phyloP scores from a whole-genome alignment of 371 early-diverging fungal genomes.

The Rhizopus arrhizus region DNA sequence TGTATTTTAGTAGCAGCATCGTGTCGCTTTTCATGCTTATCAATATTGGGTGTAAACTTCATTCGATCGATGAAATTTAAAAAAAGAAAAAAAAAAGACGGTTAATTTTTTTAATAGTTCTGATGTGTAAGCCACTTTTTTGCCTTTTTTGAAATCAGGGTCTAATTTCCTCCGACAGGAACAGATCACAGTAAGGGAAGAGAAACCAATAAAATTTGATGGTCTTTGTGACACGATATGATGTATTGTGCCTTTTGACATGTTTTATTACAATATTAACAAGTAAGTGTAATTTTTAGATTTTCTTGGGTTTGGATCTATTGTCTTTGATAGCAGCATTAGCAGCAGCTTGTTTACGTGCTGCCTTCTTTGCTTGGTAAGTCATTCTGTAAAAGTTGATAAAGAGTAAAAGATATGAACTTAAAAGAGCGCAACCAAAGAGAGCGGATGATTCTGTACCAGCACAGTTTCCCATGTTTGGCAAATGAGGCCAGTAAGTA shows the following conservation, averaged over 20 bases:
- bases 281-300: constrained; percentile 24
- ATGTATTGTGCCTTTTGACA: background rate
- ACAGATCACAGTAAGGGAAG: too few species aligned
- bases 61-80: background rate
- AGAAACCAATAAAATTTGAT: too few species aligned
- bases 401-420: constrained; percentile 84
- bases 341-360: constrained; percentile 12
- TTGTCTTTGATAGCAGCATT: constrained; percentile 23
- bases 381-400: constrained; percentile 88
- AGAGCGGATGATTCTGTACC: constrained; percentile 80
- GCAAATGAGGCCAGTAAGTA: constrained; percentile 70
- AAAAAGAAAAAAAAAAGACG: background rate
- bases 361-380: constrained; percentile 66
- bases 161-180: too few species aligned
- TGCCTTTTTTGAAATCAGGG: background rate
- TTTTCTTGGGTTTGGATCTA: constrained; percentile 46
- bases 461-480: constrained; percentile 76
- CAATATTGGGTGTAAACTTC: constrained; percentile 38
- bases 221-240: too few species aligned
- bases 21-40: constrained; percentile 26
- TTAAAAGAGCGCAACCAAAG: constrained; percentile 80
- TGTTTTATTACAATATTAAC: background rate
- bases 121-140: background rate
- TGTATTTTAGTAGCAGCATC: constrained; percentile 40
- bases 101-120: background rate